Conservation (phyloP, 345 rosid genomes). For the Fremontodendron californicum region DNA sequence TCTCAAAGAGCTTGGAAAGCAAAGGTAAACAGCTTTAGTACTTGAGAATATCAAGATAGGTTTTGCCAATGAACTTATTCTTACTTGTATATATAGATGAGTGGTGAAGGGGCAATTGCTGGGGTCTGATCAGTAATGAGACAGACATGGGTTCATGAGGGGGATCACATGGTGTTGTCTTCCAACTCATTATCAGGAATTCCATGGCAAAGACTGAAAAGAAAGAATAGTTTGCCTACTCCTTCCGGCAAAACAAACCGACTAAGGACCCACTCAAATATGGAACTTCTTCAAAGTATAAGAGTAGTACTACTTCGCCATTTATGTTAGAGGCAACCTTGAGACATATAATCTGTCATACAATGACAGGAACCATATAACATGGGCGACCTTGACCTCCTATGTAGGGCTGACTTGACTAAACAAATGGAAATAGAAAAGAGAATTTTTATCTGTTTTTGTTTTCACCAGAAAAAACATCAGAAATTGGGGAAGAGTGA, state of each 20-base stretch:
- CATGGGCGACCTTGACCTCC: background rate
- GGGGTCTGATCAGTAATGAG: background rate
- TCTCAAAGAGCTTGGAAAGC: background rate
- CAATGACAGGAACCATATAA: background rate
- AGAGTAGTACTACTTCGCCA: background rate
- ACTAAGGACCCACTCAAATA: background rate
- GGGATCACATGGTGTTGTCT: slow-evolving; percentile 5
- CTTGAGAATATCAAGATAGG: background rate
- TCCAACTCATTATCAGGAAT: background rate
- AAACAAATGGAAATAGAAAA: background rate
- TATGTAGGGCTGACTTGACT: background rate
- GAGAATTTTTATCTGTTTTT: background rate
- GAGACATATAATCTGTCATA: background rate
- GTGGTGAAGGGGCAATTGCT: background rate
- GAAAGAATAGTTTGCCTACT: background rate
- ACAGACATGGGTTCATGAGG: background rate
- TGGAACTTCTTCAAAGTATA: background rate
- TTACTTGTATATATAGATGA: slow-evolving; percentile 4
- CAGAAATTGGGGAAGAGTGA: background rate
- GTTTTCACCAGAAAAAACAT: too few relatives aligned
- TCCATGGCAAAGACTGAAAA: background rate
- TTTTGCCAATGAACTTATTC: background rate
- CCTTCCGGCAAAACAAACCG: background rate
- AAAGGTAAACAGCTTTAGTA: background rate
- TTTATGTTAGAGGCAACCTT: background rate